Conservation (phyloP, 108 stramenopile genomes). For the Hondaea fermentalgiana region DNA sequence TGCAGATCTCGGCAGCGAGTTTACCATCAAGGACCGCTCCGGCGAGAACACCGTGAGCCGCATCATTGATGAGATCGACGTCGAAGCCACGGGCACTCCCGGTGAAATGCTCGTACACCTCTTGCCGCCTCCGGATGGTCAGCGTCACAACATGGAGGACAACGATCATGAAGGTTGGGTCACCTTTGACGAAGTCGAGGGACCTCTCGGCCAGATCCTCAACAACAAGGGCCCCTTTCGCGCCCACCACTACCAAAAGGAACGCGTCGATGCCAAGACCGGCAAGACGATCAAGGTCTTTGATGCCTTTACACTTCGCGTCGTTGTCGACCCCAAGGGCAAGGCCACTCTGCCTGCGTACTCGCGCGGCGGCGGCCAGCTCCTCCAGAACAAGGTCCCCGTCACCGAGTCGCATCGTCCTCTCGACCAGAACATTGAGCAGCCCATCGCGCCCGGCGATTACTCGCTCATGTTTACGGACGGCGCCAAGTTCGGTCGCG, state of each 20-base stretch:
- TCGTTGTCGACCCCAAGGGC: not conserved
- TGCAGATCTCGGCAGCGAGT: slow-evolving; percentile 28
- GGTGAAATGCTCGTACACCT: not conserved
- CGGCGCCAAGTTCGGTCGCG: slow-evolving; percentile 43
- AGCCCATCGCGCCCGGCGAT: slow-evolving; percentile 40
- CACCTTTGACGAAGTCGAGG: slow-evolving; percentile 16
- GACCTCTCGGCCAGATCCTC: not conserved
- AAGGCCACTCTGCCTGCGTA: slow-evolving; percentile 22
- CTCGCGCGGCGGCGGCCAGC: slow-evolving; percentile 38
- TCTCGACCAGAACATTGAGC: slow-evolving; percentile 29
- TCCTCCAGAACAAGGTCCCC: slow-evolving; percentile 43
- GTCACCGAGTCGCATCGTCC: slow-evolving; percentile 23
- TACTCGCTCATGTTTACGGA: slow-evolving; percentile 41
- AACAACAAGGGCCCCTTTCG: not conserved
- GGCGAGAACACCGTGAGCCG: slow-evolving; percentile 44
- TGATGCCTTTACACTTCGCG: slow-evolving; percentile 38
- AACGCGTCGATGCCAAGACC: slow-evolving; percentile 34
- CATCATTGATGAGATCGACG: slow-evolving; percentile 40
- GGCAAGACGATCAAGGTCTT: slow-evolving; percentile 37
- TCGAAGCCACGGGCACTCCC: not conserved
- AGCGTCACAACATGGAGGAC: slow-evolving; percentile 43
- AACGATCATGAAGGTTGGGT: slow-evolving; percentile 45
- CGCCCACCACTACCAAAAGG: slow-evolving; percentile 27
- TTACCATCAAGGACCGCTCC: slow-evolving; percentile 35
- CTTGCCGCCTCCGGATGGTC: slow-evolving; percentile 21